phyloP scores from a whole-genome alignment of 2,329 filamentous ascomycete species.

The Westerdykella sp. region DNA sequence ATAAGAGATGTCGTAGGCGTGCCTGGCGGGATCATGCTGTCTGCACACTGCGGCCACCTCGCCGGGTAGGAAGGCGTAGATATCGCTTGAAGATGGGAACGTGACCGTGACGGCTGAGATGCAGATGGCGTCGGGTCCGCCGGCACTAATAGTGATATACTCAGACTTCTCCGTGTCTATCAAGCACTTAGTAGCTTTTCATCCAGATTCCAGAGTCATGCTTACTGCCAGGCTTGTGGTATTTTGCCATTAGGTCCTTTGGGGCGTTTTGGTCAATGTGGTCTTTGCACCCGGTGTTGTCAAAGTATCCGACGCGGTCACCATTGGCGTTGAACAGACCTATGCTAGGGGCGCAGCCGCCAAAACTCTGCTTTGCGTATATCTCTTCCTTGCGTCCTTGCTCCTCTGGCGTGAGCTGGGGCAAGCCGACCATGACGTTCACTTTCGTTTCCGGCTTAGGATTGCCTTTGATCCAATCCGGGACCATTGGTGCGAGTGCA shows the following conservation, averaged over 20 bases:
- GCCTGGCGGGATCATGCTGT: not conserved
- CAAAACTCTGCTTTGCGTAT: not conserved
- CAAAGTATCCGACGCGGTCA: not conserved
- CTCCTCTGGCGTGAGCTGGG: not conserved
- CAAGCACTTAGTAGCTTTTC: not conserved
- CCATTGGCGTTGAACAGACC: conserved; percentile 1
- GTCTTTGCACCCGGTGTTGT: not conserved
- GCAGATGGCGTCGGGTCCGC: not conserved
- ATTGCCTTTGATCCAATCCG: conserved; percentile 1
- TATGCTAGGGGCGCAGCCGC: not conserved
- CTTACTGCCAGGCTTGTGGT: not conserved
- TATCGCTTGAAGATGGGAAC: not conserved
- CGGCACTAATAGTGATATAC: conserved; percentile 1
- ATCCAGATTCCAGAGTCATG: not conserved
- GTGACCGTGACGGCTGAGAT: not conserved
- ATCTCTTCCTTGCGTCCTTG: not conserved
- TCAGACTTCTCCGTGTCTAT: conserved; percentile 1
- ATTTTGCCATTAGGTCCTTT: not conserved
- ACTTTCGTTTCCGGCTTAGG: not conserved
- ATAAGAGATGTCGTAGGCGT: not conserved
- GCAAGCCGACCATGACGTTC: not conserved
- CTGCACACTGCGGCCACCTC: not conserved
- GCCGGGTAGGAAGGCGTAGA: not conserved
- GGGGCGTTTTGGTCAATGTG: not conserved
- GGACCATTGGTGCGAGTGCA: not conserved